Evolutionary conservation across 2,329 filamentous ascomycete genomes (phyloP).

Genomic region (Cadophora malorum): DNA sequence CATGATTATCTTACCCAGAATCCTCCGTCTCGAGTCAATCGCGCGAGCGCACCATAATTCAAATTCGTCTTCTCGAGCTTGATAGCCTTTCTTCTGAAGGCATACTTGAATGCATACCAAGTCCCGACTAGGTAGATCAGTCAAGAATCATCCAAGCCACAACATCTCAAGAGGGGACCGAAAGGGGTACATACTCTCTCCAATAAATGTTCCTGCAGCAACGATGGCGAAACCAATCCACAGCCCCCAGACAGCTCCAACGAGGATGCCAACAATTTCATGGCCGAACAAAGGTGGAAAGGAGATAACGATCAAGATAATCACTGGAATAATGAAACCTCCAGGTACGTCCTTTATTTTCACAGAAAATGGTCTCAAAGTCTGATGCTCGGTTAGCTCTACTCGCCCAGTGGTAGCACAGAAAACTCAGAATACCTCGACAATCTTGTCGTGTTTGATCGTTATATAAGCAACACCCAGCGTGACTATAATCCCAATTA

Average conservation of each 20-base stretch:
- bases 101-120: slow-evolving; percentile 51
- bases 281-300: slow-evolving; percentile 53
- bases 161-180: not conserved
- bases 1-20: slow-evolving; percentile 46
- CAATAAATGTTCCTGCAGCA: slow-evolving; percentile 50
- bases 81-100: slow-evolving; percentile 46
- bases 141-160: not conserved
- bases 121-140: slow-evolving; percentile 40
- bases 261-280: slow-evolving; percentile 51
- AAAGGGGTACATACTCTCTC: slow-evolving; percentile 44
- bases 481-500: slow-evolving; percentile 43
- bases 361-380: slow-evolving; percentile 47
- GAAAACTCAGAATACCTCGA: slow-evolving; percentile 40
- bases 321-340: slow-evolving; percentile 50
- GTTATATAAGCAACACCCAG: slow-evolving; percentile 46
- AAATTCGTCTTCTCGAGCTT: slow-evolving; percentile 51
- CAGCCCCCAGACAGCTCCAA: slow-evolving; percentile 50
- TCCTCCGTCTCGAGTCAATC: slow-evolving; percentile 50
- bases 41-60: slow-evolving; percentile 50
- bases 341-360: slow-evolving; percentile 49
- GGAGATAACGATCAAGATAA: slow-evolving; percentile 49
- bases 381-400: slow-evolving; percentile 30
- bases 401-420: not conserved
- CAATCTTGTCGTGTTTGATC: slow-evolving; percentile 49
- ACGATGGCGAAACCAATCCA: slow-evolving; percentile 52